These are phyloP conservation scores for Polysphondylium violaceum DNA, from an alignment of 78 protist species.

Conservation along the genomic window DNA sequence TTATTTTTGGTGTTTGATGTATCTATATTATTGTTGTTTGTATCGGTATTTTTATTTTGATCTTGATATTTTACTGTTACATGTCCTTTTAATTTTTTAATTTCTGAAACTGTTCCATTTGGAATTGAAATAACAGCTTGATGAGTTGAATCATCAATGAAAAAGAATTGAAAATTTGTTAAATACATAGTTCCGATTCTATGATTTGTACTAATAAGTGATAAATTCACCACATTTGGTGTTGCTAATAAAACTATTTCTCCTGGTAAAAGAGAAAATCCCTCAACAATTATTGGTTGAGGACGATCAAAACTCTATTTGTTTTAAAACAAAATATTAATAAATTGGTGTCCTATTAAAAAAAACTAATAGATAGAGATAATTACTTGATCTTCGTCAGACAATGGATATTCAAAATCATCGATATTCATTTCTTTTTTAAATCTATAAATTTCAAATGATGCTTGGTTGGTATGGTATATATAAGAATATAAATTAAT, in stretches of 20 bases:
- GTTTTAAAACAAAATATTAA: neutral
- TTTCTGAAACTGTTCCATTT: conserved; percentile 26
- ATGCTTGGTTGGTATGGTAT: no score
- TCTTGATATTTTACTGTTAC: conserved; percentile 76
- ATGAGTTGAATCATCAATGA: conserved; percentile 47
- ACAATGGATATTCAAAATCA: conserved; percentile 26
- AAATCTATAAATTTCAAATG: no score
- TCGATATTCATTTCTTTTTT: no score
- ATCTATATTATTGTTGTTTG: neutral
- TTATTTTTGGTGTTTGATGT: neutral
- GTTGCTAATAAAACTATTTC: conserved; percentile 29
- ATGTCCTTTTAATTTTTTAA: conserved; percentile 74
- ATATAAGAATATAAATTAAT: no score
- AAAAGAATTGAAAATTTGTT: conserved; percentile 66
- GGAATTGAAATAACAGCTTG: conserved; percentile 30
- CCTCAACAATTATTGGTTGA: conserved; percentile 34
- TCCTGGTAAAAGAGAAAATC: conserved; percentile 57
- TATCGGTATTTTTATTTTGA: neutral
- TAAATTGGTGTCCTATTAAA: neutral
- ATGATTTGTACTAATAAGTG: neutral
- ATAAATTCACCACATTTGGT: conserved; percentile 57
- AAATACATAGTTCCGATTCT: conserved; percentile 63
- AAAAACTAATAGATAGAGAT: neutral
- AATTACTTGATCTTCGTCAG: neutral
- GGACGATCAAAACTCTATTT: conserved; percentile 26